Conservation (phyloP, 2,329 filamentous ascomycete species). For the Trichoderma koningiopsis region DNA sequence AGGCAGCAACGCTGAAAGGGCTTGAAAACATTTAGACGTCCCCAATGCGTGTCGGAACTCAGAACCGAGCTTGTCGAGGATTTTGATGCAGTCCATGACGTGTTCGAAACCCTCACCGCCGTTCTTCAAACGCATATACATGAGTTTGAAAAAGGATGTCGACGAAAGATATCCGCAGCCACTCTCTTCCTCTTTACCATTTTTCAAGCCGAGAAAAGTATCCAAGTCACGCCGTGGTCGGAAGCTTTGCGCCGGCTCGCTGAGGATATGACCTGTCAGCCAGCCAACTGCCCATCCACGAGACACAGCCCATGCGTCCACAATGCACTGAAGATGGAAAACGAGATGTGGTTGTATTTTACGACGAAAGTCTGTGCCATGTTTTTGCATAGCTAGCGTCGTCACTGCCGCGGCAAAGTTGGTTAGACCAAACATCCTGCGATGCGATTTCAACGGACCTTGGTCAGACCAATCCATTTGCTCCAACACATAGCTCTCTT, state of each 20-base stretch:
- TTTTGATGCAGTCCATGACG: neutral
- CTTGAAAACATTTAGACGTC: conserved; percentile 26
- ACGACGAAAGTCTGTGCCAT: conserved; percentile 39
- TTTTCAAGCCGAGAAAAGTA: conserved; percentile 44
- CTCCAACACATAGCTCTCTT: conserved; percentile 39
- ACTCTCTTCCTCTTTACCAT: conserved; percentile 30
- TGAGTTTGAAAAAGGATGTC: too few relatives aligned
- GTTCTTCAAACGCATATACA: conserved; percentile 4
- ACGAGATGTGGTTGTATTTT: conserved; percentile 51
- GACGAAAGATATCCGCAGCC: too few relatives aligned
- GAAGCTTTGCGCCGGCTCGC: conserved; percentile 40
- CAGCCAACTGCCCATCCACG: conserved; percentile 45
- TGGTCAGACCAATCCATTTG: conserved; percentile 46
- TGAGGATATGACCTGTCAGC: conserved; percentile 41
- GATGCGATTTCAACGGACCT: conserved; percentile 37
- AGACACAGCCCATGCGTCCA: conserved; percentile 49
- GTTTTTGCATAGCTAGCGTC: conserved; percentile 49
- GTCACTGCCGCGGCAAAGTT: conserved; percentile 50
- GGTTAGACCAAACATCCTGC: conserved; percentile 47
- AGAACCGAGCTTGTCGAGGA: conserved; percentile 20
- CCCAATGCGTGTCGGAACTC: conserved; percentile 31
- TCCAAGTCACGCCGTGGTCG: conserved; percentile 46
- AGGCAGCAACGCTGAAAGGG: conserved; percentile 36
- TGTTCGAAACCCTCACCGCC: neutral
- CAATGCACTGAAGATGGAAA: conserved; percentile 53